Conservation (phyloP, 306 rosid genomes). For the Crotalaria pallida region DNA sequence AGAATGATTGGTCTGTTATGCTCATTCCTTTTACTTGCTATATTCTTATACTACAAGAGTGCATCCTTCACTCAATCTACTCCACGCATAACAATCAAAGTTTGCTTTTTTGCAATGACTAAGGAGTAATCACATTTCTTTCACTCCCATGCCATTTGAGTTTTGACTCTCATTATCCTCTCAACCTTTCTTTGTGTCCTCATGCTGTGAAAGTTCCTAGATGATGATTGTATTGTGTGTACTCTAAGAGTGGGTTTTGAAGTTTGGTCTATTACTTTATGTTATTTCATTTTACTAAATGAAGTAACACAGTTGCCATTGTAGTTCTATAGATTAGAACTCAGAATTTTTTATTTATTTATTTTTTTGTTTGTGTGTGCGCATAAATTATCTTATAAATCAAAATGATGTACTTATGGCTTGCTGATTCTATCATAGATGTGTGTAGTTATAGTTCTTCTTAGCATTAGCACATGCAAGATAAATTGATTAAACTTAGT, state of each 20-base stretch:
- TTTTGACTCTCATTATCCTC: background rate
- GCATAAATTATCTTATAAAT: background rate
- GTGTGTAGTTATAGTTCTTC: background rate
- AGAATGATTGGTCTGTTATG: too few relatives aligned
- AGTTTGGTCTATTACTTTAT: background rate
- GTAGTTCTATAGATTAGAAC: background rate
- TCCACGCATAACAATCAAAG: too few relatives aligned
- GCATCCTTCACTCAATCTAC: too few relatives aligned
- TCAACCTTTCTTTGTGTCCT: background rate
- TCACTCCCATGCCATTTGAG: constrained; percentile 19
- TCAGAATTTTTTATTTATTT: too few relatives aligned
- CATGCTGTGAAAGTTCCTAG: background rate
- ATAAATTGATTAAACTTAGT: background rate
- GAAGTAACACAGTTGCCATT: background rate
- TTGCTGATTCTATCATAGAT: background rate
- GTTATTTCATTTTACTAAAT: background rate
- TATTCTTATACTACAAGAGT: too few relatives aligned
- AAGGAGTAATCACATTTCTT: background rate
- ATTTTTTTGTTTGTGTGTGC: too few relatives aligned
- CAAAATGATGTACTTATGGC: background rate
- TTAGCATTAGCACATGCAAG: background rate
- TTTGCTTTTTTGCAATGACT: constrained; percentile 16
- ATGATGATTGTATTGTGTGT: background rate
- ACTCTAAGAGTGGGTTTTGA: constrained; percentile 11
- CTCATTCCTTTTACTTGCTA: too few relatives aligned